phyloP scores from a whole-genome alignment of 345 rosid species.

The Bruguiera sexangula region DNA sequence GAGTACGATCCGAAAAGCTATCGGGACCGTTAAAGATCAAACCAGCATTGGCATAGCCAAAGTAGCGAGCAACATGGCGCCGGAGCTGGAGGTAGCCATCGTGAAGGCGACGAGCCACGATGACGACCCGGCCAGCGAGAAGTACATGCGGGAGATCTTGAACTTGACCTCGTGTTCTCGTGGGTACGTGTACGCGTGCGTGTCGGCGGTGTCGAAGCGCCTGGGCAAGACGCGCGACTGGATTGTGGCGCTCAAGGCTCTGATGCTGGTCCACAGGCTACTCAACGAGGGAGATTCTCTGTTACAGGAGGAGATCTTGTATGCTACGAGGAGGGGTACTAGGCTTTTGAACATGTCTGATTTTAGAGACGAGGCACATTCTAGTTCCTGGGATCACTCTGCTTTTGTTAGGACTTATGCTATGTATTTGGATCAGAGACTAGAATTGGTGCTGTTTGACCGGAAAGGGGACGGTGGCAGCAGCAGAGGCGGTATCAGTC shows the following conservation, averaged over 20 bases:
- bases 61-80: conserved; percentile 86
- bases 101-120: conserved; percentile 96
- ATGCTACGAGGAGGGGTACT: conserved; percentile 66
- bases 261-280: conserved; percentile 69
- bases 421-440: conserved; percentile 67
- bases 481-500: conserved; percentile 27
- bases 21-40: conserved; percentile 94
- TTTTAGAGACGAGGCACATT: conserved; percentile 90
- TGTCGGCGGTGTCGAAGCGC: conserved; percentile 64
- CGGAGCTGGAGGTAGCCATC: conserved; percentile 88
- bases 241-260: conserved; percentile 81
- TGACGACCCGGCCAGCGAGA: conserved; percentile 84
- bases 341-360: conserved; percentile 77
- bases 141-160: conserved; percentile 65
- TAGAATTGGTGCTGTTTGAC: conserved; percentile 60
- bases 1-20: conserved; percentile 85
- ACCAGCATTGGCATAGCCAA: conserved; percentile 91
- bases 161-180: conserved; percentile 55
- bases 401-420: conserved; percentile 80
- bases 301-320: conserved; percentile 71
- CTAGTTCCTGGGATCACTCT: conserved; percentile 88
- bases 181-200: conserved; percentile 70
- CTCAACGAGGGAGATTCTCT: conserved; percentile 61
- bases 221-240: conserved; percentile 83
- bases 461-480: conserved; percentile 35